Conservation (phyloP, 2,329 filamentous ascomycete genomes). For the Colletotrichum sansevieriae region DNA sequence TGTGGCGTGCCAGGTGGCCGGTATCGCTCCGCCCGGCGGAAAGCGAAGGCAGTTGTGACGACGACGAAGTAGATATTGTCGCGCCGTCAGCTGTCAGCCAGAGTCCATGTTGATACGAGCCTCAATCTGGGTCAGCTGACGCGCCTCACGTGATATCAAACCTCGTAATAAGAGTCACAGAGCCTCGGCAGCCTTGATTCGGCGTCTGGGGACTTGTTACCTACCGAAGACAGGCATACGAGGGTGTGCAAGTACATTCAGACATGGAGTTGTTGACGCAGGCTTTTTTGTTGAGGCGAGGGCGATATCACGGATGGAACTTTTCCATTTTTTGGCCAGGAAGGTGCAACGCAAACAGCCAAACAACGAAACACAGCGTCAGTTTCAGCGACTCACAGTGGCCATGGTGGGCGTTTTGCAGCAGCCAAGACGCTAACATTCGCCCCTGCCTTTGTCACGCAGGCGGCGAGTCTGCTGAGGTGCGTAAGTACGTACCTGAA, state of each 20-base stretch:
- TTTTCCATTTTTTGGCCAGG: conserved; percentile 3
- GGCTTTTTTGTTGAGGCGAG: conserved; percentile 34
- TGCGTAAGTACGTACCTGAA: conserved; percentile 36
- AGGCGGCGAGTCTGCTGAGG: conserved; percentile 32
- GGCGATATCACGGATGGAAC: background rate
- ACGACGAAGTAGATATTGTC: background rate
- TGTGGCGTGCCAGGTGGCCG: conserved; percentile 33
- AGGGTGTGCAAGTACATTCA: conserved; percentile 2
- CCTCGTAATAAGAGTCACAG: conserved; percentile 8
- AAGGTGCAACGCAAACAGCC: conserved; percentile 30
- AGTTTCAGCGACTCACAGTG: conserved; percentile 30
- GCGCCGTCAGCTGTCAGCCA: conserved; percentile 15
- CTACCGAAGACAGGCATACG: conserved; percentile 4
- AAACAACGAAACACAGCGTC: conserved; percentile 17
- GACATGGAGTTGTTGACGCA: conserved; percentile 18
- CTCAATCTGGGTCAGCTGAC: conserved; percentile 33
- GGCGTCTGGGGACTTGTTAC: background rate
- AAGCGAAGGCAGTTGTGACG: conserved; percentile 4
- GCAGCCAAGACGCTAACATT: conserved; percentile 35
- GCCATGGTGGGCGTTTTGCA: conserved; percentile 10
- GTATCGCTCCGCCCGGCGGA: conserved; percentile 38
- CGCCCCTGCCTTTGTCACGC: background rate
- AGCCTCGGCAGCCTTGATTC: no score
- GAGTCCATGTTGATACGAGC: background rate
- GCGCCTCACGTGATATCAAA: conserved; percentile 39